Percentiles rank a stretch among this genome's conserved stretches.
Evolutionary conservation across 306 rosid species (phyloP).

Genomic region (Oxytropis ochrocephala): DNA sequence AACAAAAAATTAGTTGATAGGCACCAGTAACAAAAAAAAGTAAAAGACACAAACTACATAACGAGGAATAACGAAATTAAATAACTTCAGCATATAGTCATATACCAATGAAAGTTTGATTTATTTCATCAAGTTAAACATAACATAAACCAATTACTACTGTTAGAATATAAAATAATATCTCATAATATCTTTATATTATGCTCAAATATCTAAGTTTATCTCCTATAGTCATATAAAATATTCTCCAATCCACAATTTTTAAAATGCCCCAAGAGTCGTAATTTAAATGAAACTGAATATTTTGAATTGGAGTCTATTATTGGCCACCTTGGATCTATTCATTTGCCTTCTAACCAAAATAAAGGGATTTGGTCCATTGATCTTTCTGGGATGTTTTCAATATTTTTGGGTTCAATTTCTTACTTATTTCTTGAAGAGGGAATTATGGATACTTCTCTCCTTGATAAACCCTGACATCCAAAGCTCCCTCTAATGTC

Average conservation of each 20-base stretch:
- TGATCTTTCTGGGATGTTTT: not conserved
- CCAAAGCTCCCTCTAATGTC: too few relatives aligned
- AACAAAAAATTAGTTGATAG: slow-evolving; percentile 17
- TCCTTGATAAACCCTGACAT: not conserved
- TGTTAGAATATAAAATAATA: too few relatives aligned
- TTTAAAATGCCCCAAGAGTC: too few relatives aligned
- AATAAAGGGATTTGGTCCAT: not conserved
- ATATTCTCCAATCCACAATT: too few relatives aligned
- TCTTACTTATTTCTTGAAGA: not conserved
- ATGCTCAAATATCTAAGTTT: too few relatives aligned
- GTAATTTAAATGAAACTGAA: too few relatives aligned
- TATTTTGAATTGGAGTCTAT: too few relatives aligned
- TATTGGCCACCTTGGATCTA: too few relatives aligned
- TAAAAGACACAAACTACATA: not conserved
- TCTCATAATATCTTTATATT: too few relatives aligned
- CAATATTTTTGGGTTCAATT: not conserved
- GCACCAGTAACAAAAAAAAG: not conserved
- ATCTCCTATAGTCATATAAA: too few relatives aligned
- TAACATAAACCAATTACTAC: not conserved
- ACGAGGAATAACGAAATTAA: slow-evolving; percentile 8
- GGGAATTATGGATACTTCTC: not conserved
- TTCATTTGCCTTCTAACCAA: too few relatives aligned
- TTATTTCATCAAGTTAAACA: slow-evolving; percentile 8
- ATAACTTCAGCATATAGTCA: not conserved
- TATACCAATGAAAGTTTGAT: not conserved